Evolutionary conservation across 495 filamentous ascomycete species (phyloP).

Genomic region (Hypoxylon trugodes): DNA sequence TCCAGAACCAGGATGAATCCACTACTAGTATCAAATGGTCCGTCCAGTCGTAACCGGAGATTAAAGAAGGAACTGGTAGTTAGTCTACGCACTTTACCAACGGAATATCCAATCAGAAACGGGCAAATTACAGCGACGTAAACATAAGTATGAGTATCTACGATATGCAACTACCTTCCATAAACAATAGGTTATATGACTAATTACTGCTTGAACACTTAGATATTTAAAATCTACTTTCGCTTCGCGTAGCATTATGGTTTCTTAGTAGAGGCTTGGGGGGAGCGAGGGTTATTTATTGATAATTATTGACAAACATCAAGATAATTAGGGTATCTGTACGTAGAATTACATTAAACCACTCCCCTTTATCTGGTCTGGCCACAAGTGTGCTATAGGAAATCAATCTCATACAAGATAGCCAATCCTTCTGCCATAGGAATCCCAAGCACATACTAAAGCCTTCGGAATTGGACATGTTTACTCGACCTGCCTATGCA

Average conservation of each 20-base stretch:
- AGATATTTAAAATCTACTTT: too few relatives aligned
- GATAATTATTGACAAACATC: constrained; percentile 24
- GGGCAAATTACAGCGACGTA: constrained; percentile 23
- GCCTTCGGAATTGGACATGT: constrained; percentile 6
- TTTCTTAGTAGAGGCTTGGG: neutral
- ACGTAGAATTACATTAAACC: constrained; percentile 26
- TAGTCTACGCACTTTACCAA: too few relatives aligned
- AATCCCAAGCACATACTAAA: constrained; percentile 14
- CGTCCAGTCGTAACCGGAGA: too few relatives aligned
- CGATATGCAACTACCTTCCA: too few relatives aligned
- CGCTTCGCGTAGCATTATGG: too few relatives aligned
- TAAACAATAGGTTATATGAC: too few relatives aligned
- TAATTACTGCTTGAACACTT: too few relatives aligned
- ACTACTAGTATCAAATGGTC: too few relatives aligned
- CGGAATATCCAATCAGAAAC: constrained; percentile 18
- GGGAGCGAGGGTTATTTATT: constrained; percentile 7
- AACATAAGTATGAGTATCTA: constrained; percentile 5
- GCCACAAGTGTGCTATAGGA: constrained; percentile 34
- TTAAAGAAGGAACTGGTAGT: too few relatives aligned
- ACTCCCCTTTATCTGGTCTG: constrained; percentile 11
- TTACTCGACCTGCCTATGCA: constrained; percentile 17
- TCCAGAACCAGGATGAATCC: too few relatives aligned
- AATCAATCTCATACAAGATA: constrained; percentile 36
- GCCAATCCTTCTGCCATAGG: constrained; percentile 13
- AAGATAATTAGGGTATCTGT: constrained; percentile 15